Conservation (phyloP, 371 early-diverging fungal genomes). For the Globomyces sp. region DNA sequence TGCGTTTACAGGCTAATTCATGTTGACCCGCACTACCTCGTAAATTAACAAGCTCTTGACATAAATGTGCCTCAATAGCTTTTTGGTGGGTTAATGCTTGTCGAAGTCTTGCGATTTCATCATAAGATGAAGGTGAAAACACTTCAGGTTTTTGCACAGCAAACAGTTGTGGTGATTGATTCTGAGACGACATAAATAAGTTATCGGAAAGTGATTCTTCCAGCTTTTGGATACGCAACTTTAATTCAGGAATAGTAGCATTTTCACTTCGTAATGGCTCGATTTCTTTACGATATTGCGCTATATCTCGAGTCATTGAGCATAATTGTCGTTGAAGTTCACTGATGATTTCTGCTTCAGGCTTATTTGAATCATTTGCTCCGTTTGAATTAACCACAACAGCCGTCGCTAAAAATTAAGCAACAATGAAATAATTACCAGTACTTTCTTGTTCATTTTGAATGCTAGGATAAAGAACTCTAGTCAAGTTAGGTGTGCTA, state of each 20-base stretch:
- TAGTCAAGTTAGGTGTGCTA: neutral
- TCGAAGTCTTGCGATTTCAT: slow-evolving; percentile 25
- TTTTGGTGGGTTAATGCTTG: slow-evolving; percentile 6
- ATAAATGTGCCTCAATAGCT: slow-evolving; percentile 8
- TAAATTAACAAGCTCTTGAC: slow-evolving; percentile 35
- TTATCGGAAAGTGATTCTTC: slow-evolving; percentile 46
- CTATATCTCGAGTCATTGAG: slow-evolving; percentile 62
- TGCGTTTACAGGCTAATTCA: slow-evolving; percentile 67
- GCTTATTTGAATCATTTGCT: slow-evolving; percentile 49
- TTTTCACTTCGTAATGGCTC: slow-evolving; percentile 53
- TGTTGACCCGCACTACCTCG: slow-evolving; percentile 50
- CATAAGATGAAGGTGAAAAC: neutral
- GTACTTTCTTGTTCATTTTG: neutral
- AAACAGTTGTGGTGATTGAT: slow-evolving; percentile 22
- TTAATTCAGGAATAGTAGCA: slow-evolving; percentile 56
- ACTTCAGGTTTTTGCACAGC: slow-evolving; percentile 11
- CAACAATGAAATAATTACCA: neutral
- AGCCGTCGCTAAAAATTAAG: slow-evolving; percentile 31
- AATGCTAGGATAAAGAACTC: slow-evolving; percentile 1
- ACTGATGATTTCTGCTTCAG: slow-evolving; percentile 53
- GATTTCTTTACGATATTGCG: slow-evolving; percentile 61
- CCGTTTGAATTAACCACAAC: slow-evolving; percentile 11
- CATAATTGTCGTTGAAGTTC: slow-evolving; percentile 61
- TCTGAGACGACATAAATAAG: neutral
- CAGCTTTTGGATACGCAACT: slow-evolving; percentile 51